A percentile compares a stretch with the other conserved stretches of the same genome.
These are phyloP conservation scores for Metarhizium album DNA, from an alignment of 2,329 filamentous ascomycete species.

Conservation along the genomic window DNA sequence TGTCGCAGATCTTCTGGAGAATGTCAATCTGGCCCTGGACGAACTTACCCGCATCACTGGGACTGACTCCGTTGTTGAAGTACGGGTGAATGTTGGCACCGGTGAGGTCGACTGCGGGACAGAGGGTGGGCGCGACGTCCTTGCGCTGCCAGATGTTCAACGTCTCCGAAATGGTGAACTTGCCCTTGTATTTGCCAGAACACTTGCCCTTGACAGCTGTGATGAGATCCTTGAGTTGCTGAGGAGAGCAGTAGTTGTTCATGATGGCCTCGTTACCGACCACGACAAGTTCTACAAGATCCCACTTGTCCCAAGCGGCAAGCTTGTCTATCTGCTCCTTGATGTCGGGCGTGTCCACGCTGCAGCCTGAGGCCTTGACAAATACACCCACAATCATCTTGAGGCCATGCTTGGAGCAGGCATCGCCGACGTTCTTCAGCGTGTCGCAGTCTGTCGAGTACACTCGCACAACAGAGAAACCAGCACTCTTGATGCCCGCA, in stretches of 20 bases:
- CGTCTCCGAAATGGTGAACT: slow-evolving; percentile 78
- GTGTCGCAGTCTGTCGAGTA: slow-evolving; percentile 90
- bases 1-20: slow-evolving; percentile 62
- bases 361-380: slow-evolving; percentile 56
- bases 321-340: slow-evolving; percentile 66
- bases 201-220: slow-evolving; percentile 52
- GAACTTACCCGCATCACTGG: slow-evolving; percentile 63
- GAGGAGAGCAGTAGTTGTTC: slow-evolving; percentile 55
- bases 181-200: slow-evolving; percentile 58
- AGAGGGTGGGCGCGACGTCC: slow-evolving; percentile 49
- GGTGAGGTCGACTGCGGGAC: slow-evolving; percentile 63
- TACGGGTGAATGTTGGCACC: slow-evolving; percentile 87
- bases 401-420: slow-evolving; percentile 55
- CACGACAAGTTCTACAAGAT: slow-evolving; percentile 66
- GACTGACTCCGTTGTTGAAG: slow-evolving; percentile 66
- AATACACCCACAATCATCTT: slow-evolving; percentile 83
- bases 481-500: slow-evolving; percentile 47
- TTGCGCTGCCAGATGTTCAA: slow-evolving; percentile 63
- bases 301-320: slow-evolving; percentile 61
- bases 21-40: slow-evolving; percentile 62
- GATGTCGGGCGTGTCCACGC: slow-evolving; percentile 48
- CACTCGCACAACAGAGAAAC: slow-evolving; percentile 64
- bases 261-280: slow-evolving; percentile 88
- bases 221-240: slow-evolving; percentile 62
- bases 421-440: slow-evolving; percentile 62